Base-by-base conservation (phyloP, 2,329 filamentous ascomycete species). In the Pleurostoma richardsiae region DNA sequence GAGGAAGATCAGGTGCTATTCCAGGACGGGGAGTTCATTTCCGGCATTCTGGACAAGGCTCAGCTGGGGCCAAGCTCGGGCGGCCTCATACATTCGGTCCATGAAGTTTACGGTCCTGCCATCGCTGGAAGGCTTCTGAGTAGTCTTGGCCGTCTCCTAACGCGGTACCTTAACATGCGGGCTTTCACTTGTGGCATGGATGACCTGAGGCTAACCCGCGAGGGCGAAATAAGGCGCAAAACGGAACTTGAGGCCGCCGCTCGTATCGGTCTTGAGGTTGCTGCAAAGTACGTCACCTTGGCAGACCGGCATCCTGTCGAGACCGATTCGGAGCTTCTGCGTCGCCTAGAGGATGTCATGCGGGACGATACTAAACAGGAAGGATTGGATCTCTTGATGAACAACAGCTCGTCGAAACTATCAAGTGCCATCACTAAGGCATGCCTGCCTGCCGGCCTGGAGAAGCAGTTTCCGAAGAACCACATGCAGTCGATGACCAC, bases 401-500 rank as follows among this genome's bases (percentile, higher is more conserved):
- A 95, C 61, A 75, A 79, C 29, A 76, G 77, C 43, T 86, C 83
- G 43, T 74, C 76, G 10, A 68, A 77, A 4, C 79, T 99, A 29
- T 96, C 92, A 4, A 84, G 87, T 11, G 79, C 75, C 1, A 85
- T 97, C 40, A 95, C 91, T 7, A 76, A 76, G 41, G 79, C 80
- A 3, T 96, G 90, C 66, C 77, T 99, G 54, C 94, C 94, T 1
- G 69, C 73, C 26, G 90, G 88, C 39, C 79, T 99, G 29, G 83
- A 88, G 59, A 99, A 97, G 69, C 82, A 87, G 6, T 99, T 99
- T 67, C 94, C 94, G 1, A 86, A 86, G 61, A 99, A 99, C 61
- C 92, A 97, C 69, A 99, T 99, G 92, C 94, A 99, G 74, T 83
- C 88, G 54, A 99, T 99, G 94, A 99, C 94, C 27, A 87, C 86